phyloP scores from a whole-genome alignment of 2,329 filamentous ascomycete species.

The Stagonosporopsis tanaceti region DNA sequence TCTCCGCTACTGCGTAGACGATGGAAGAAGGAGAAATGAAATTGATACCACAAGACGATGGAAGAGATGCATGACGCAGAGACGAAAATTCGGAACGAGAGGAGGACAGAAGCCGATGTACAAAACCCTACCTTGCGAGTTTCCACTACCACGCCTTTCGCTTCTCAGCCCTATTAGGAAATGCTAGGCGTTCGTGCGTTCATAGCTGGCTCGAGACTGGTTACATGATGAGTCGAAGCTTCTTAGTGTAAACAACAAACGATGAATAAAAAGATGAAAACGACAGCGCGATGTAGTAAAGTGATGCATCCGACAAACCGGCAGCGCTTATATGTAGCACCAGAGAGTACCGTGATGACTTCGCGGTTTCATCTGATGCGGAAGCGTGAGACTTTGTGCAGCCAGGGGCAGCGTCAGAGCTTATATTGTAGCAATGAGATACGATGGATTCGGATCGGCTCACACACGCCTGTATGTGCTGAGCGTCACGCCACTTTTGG shows the following conservation, averaged over 20 bases:
- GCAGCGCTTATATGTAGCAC: not conserved
- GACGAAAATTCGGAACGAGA: not conserved
- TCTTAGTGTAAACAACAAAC: not conserved
- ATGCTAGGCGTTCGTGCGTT: constrained; percentile 8
- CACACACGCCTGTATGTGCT: constrained; percentile 24
- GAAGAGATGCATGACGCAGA: constrained; percentile 1
- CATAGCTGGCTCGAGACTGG: not conserved
- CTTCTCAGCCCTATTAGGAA: constrained; percentile 4
- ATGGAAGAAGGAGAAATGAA: constrained; percentile 27
- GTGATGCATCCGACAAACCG: not conserved
- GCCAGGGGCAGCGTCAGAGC: not conserved
- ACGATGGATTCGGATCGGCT: not conserved
- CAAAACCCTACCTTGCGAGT: constrained; percentile 12
- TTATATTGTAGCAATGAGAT: constrained; percentile 9
- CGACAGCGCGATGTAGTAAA: not conserved
- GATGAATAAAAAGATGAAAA: constrained; percentile 9
- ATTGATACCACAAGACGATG: constrained; percentile 26
- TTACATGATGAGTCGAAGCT: not conserved
- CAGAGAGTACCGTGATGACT: constrained; percentile 16
- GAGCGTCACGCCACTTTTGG: constrained; percentile 41
- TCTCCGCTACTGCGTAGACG: constrained; percentile 50
- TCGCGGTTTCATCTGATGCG: constrained; percentile 1
- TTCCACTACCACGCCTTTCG: constrained; percentile 7
- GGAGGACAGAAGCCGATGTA: constrained; percentile 3
- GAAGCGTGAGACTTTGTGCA: not conserved